These are phyloP conservation scores for Cladosporium sp. DNA, from an alignment of 2,329 filamentous ascomycete genomes.

Conservation along the genomic window DNA sequence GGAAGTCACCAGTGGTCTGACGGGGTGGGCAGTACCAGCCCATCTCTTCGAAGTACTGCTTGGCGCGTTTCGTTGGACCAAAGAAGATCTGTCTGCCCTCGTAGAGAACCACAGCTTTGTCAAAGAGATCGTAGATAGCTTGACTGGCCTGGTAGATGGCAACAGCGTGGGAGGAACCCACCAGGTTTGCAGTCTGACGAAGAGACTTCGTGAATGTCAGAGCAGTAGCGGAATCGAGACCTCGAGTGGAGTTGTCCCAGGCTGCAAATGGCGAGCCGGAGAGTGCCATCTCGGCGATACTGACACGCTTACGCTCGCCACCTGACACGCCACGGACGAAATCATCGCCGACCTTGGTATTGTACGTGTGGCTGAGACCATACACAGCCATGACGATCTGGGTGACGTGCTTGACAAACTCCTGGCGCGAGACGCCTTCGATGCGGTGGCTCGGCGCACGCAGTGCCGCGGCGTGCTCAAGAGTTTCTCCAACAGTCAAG, in stretches of 20 bases:
- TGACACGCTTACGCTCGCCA: constrained; percentile 49
- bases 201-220: constrained; percentile 53
- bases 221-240: constrained; percentile 52
- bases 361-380: constrained; percentile 49
- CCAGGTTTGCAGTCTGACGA: constrained; percentile 44
- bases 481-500: constrained; percentile 51
- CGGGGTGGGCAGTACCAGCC: constrained; percentile 62
- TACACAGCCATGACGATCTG: constrained; percentile 49
- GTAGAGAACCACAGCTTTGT: constrained; percentile 69
- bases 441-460: constrained; percentile 42
- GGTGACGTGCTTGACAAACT: constrained; percentile 41
- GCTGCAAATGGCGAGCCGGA: constrained; percentile 34
- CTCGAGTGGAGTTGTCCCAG: constrained; percentile 45
- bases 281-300: constrained; percentile 49
- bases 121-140: constrained; percentile 59
- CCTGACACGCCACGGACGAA: constrained; percentile 57
- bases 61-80: constrained; percentile 55
- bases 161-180: constrained; percentile 47
- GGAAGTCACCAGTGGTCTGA: constrained; percentile 63
- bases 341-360: constrained; percentile 52
- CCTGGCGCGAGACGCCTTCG: constrained; percentile 33
- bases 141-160: constrained; percentile 51
- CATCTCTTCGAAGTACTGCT: constrained; percentile 59
- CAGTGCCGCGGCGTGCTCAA: constrained; percentile 50
- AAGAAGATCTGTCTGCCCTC: constrained; percentile 75